These are phyloP conservation scores for Wickerhamia fluorescens DNA, from an alignment of 805 yeast species.

Conservation along the genomic window DNA sequence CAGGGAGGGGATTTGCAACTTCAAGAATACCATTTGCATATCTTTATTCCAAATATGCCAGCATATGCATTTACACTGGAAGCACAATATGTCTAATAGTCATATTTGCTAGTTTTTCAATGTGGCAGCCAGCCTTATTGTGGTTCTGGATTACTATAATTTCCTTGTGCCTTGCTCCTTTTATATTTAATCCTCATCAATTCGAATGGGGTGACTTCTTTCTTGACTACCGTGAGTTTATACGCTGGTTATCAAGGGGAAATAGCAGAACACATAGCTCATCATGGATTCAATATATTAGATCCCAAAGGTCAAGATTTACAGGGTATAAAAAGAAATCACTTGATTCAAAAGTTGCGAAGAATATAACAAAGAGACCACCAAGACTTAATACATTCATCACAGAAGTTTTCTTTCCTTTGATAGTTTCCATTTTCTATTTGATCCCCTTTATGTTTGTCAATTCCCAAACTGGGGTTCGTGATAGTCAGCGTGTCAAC, in stretches of 20 bases:
- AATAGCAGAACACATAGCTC: conserved; percentile 56
- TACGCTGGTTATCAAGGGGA: conserved; percentile 78
- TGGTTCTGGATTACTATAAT: conserved; percentile 50
- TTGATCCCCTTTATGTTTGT: conserved; percentile 69
- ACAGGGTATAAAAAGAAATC: conserved; percentile 18
- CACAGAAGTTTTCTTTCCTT: conserved; percentile 3
- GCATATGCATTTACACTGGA: conserved; percentile 74
- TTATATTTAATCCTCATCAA: conserved; percentile 49
- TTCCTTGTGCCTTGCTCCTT: conserved; percentile 43
- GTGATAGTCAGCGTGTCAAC: conserved; percentile 24
- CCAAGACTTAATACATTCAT: conserved; percentile 1
- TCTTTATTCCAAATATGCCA: conserved; percentile 71
- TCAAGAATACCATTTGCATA: conserved; percentile 66
- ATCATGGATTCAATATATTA: conserved; percentile 74
- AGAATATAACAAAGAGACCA: conserved; percentile 1
- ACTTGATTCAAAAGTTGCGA: background rate
- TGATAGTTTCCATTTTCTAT: background rate
- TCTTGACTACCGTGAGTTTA: conserved; percentile 41
- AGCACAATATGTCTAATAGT: conserved; percentile 60
- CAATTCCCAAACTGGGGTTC: conserved; percentile 83
- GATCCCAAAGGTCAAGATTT: conserved; percentile 13
- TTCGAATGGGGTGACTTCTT: conserved; percentile 42
- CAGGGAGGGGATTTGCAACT: conserved; percentile 93
- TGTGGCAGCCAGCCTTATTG: conserved; percentile 71
- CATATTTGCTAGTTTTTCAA: conserved; percentile 67